Base-by-base conservation (phyloP, 164 flowering plant species). In the Litsea cubeba region DNA sequence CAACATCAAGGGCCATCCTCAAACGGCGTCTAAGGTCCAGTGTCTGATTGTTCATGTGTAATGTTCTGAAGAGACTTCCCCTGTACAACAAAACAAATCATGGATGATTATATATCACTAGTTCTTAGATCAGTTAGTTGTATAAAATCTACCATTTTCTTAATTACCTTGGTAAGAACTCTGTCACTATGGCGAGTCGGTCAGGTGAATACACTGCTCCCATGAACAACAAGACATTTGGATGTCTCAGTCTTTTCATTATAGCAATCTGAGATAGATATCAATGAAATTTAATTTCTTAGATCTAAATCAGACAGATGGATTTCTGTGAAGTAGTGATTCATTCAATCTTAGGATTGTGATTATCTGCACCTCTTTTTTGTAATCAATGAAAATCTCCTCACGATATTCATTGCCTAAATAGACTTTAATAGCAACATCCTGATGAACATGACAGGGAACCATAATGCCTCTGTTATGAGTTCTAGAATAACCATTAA, bases 1-100 rank as follows among this genome's bases (percentile, higher is more conserved):
- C 98, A 81, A 89, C 94, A 77, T 94, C 98, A 68, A 90, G 84
- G 66, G 95, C 97, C 97, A 94, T 94, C 78, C 82, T 85, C 70
- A 94, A 70, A 30, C 97, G 94, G 24, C 89, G 81, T 83, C 81
- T 90, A 60, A 81, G 75, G 82, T 92, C 95, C 65, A 90, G 70
- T 20, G 75, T 63, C 73, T 88, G 93, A 75, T 80, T 85, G 80
- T 76, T 87, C 79, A 75, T 87, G 82, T 90, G 98, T 71, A 94
- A 82, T 69, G 84, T 74, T 78, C 74, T 89, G 79, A 90, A 94
- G 46, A 91, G 90, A 75, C 94, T 94, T 83, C 97, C 95, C 89
- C 97, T 94, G 88, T 63, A 32, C 72, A 80, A 30, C 12, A 12
- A 63, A 75, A 50, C 17, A 78, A 22, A 75, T 64, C 54, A 11